Base-by-base conservation (phyloP, 306 rosid species). In the Quillaja saponaria region DNA sequence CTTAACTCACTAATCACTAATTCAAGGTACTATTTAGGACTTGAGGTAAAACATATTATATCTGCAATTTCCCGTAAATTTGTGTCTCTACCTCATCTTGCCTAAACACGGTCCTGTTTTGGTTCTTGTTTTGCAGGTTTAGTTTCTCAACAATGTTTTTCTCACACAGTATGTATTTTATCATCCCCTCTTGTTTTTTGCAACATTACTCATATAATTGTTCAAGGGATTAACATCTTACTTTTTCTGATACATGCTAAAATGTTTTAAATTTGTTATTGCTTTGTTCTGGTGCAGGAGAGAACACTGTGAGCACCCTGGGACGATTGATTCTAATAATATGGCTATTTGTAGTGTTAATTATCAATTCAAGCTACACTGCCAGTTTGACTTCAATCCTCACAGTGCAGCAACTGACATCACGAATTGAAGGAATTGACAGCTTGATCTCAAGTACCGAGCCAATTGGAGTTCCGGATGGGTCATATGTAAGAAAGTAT, bases 331-430 rank as follows among this genome's bases (percentile, higher is more conserved):
- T 90, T 78, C 85, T 90, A 66, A 51, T 90, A 13, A 71, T 90
- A 76, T 90, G 97, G 97, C 83, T 87, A 21, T 90, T 87, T 69
- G 90, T 90, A 60, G 97, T 90, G 80, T 76, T 90, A 47, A 85
- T 90, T 18, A 90, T 90, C 78, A 90, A 81, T 73, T 90, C 97
- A 28, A 90, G 97, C 79, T 90, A 90, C 78, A 85, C 94, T 6
- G 96, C 97, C 76, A 87, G 94, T 79, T 85, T 90, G 85, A 90
- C 97, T 12, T 90, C 96, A 8, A 90, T 87, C 82, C 95, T 87
- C 66, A 87, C 94, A 0, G 87, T 85, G 68, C 85, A 80, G 64
- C 85, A 87, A 77, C 78, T 90, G 17, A 60, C 96, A 2, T 75
- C 96, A 11, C 79, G 84, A 16, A 83, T 90, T 20, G 90, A 69